phyloP scores from a whole-genome alignment of 257 asterid species.

The Nicotiana knightiana region DNA sequence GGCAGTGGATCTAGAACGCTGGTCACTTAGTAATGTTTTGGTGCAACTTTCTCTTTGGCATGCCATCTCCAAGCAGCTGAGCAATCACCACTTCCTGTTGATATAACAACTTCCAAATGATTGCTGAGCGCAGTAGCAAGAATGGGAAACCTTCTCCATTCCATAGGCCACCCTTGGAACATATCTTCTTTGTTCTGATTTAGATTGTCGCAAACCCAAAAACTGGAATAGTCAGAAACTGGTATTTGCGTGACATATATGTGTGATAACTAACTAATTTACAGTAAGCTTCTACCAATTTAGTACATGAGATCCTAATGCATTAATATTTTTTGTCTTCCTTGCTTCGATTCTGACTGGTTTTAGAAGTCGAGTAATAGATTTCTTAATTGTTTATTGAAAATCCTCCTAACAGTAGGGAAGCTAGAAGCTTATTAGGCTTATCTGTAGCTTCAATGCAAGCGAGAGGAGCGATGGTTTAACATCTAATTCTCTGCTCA shows the following conservation, averaged over 20 bases:
- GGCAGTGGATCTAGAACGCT: not conserved
- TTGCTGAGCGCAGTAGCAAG: not conserved
- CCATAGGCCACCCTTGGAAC: not conserved
- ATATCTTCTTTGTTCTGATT: not conserved
- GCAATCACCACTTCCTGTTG: not conserved
- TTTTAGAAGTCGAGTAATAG: not conserved
- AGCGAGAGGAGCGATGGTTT: not conserved
- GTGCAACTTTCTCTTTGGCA: not conserved
- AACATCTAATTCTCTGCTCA: not conserved
- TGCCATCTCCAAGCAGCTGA: not conserved
- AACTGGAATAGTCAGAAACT: not conserved
- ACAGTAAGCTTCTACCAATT: not conserved
- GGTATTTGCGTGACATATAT: not conserved
- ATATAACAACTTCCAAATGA: not conserved
- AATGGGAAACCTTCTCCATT: not conserved
- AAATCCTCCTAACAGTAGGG: not conserved
- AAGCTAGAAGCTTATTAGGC: not conserved
- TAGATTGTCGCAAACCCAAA: not conserved
- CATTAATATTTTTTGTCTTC: not conserved
- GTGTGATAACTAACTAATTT: not conserved
- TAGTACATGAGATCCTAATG: not conserved
- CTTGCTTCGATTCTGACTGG: not conserved
- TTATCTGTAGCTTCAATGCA: not conserved
- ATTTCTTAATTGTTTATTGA: not conserved
- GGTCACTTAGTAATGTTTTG: not conserved